Evolutionary conservation across 495 filamentous ascomycete genomes (phyloP).

Genomic region (Neurospora sp.): DNA sequence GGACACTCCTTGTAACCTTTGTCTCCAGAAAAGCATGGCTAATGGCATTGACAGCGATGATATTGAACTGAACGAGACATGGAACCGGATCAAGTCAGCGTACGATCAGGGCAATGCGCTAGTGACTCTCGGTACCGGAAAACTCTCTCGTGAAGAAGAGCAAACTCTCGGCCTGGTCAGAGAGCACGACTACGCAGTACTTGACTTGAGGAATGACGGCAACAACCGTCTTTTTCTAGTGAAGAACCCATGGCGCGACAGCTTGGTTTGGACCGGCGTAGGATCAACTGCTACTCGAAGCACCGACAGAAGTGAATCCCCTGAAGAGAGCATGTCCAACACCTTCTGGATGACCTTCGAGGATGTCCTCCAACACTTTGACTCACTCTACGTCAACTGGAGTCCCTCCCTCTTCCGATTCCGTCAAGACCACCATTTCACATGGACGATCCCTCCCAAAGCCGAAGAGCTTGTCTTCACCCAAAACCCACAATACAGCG

Average conservation of each 20-base stretch:
- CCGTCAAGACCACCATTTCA: constrained; percentile 82
- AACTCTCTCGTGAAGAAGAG: constrained; percentile 62
- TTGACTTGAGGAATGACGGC: constrained; percentile 60
- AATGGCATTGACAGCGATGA: constrained; percentile 45
- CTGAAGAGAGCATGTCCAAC: constrained; percentile 40
- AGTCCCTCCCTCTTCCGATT: constrained; percentile 74
- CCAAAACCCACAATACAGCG: constrained; percentile 73
- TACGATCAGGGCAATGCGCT: constrained; percentile 76
- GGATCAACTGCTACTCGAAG: constrained; percentile 20
- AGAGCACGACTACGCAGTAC: constrained; percentile 89
- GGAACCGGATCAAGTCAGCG: constrained; percentile 64
- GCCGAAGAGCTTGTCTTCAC: constrained; percentile 55
- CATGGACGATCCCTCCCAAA: constrained; percentile 63
- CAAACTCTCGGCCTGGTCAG: constrained; percentile 68
- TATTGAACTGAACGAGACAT: constrained; percentile 59
- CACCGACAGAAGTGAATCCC: constrained; percentile 3
- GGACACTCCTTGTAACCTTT: background rate
- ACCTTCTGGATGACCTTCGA: constrained; percentile 89
- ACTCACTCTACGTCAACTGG: constrained; percentile 96
- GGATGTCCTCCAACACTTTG: constrained; percentile 78
- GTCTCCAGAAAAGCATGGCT: background rate
- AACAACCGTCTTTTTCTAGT: constrained; percentile 58
- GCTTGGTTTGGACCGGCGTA: constrained; percentile 50
- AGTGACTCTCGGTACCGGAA: constrained; percentile 82
- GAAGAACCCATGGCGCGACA: constrained; percentile 94